Conservation (phyloP, 306 rosid species). For the Begonia peltatifolia region DNA sequence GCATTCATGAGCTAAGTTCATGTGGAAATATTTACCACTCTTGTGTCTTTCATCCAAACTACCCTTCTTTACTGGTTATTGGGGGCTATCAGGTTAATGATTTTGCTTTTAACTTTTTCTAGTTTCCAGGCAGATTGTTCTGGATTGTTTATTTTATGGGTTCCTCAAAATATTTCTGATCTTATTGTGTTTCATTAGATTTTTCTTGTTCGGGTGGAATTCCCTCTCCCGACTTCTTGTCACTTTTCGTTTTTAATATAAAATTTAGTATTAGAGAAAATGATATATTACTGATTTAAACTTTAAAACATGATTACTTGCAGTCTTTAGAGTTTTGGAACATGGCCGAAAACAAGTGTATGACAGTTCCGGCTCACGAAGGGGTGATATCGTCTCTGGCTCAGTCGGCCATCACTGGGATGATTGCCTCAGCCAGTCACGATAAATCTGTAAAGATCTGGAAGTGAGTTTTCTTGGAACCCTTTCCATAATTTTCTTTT, state of each 20-base stretch:
- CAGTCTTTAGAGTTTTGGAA: conserved; percentile 92
- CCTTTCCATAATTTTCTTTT: neutral
- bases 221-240: no score
- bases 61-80: conserved; percentile 70
- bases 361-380: conserved; percentile 72
- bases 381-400: conserved; percentile 73
- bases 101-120: no score
- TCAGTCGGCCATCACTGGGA: conserved; percentile 57
- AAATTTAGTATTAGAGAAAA: neutral
- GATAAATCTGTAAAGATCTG: conserved; percentile 85
- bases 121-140: no score
- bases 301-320: conserved; percentile 16
- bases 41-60: conserved; percentile 77
- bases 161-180: no score
- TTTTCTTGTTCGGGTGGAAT: no score
- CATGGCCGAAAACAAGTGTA: conserved; percentile 61
- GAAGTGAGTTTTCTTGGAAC: conserved; percentile 30
- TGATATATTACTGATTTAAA: neutral
- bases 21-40: conserved; percentile 68
- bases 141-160: no score
- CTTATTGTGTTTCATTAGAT: no score
- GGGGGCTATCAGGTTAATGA: conserved; percentile 76
- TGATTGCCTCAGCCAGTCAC: conserved; percentile 87
- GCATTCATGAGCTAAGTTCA: conserved; percentile 66
- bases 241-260: no score